These are phyloP conservation scores for Xylaria scruposa DNA, from an alignment of 495 filamentous ascomycete species.

Conservation along the genomic window DNA sequence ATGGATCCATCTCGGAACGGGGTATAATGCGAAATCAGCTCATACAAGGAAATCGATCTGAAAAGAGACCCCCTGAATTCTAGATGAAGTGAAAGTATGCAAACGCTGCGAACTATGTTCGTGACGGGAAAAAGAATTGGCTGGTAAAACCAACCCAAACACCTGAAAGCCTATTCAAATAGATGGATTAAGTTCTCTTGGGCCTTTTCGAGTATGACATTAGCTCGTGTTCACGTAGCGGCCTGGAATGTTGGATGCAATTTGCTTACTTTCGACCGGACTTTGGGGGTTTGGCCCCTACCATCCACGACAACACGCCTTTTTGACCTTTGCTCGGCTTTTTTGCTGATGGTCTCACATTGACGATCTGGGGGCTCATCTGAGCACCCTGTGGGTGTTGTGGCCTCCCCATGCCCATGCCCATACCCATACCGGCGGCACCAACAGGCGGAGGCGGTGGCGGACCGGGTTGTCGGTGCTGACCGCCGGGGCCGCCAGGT, in stretches of 20 bases:
- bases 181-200: conserved; percentile 7
- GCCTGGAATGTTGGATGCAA: neutral
- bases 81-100: conserved; percentile 22
- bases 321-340: conserved; percentile 35
- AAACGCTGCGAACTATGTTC: conserved; percentile 18
- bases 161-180: conserved; percentile 6
- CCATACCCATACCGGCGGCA: neutral
- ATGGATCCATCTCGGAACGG: conserved; percentile 38
- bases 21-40: conserved; percentile 45
- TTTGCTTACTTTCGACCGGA: conserved; percentile 35
- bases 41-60: conserved; percentile 30
- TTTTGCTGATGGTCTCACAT: conserved; percentile 33
- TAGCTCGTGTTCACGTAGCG: conserved; percentile 4
- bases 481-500: neutral
- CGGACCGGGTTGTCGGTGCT: conserved; percentile 16
- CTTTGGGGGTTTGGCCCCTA: conserved; percentile 38
- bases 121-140: conserved; percentile 1
- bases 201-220: conserved; percentile 7
- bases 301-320: conserved; percentile 49
- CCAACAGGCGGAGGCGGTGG: conserved; percentile 23
- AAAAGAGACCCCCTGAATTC: conserved; percentile 28
- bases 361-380: conserved; percentile 24
- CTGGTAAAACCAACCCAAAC: neutral
- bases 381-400: neutral
- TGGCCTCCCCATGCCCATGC: neutral